Percentiles rank a stretch among this genome's conserved stretches.
Conservation (phyloP, 805 yeast genomes). For the Lipomyces mesembrius region DNA sequence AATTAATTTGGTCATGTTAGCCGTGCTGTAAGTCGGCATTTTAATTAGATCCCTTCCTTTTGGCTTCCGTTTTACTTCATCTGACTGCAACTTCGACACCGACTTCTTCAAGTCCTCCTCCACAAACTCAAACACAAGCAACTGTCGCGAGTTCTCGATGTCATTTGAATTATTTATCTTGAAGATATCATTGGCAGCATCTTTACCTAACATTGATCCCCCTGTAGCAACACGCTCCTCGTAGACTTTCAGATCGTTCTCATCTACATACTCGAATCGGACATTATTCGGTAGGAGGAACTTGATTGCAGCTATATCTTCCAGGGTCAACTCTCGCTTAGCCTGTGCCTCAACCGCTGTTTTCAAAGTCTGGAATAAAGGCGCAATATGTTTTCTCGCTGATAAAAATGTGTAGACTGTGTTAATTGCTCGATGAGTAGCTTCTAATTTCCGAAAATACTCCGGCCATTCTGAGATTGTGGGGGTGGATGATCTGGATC, state of each 20-base stretch:
- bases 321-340: constrained; percentile 42
- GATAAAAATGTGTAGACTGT: constrained; percentile 67
- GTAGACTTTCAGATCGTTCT: constrained; percentile 28
- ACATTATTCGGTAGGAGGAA: constrained; percentile 19
- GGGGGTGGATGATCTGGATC: neutral
- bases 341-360: constrained; percentile 58
- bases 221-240: constrained; percentile 15
- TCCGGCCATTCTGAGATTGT: constrained; percentile 11
- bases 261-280: constrained; percentile 32
- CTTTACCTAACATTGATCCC: constrained; percentile 15
- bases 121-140: constrained; percentile 31
- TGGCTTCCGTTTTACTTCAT: neutral
- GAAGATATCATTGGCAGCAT: constrained; percentile 30
- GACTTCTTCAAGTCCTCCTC: constrained; percentile 23
- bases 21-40: constrained; percentile 31
- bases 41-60: constrained; percentile 12
- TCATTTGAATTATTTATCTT: constrained; percentile 4
- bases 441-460: constrained; percentile 17
- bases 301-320: constrained; percentile 29
- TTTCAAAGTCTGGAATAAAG: constrained; percentile 59
- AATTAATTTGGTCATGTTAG: constrained; percentile 29
- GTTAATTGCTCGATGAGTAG: constrained; percentile 19
- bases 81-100: neutral
- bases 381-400: constrained; percentile 62
- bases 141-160: neutral